A percentile compares a stretch with the other conserved stretches of the same genome.
phyloP scores from a whole-genome alignment of 2,329 filamentous ascomycete species.

The Alternaria arbusti region DNA sequence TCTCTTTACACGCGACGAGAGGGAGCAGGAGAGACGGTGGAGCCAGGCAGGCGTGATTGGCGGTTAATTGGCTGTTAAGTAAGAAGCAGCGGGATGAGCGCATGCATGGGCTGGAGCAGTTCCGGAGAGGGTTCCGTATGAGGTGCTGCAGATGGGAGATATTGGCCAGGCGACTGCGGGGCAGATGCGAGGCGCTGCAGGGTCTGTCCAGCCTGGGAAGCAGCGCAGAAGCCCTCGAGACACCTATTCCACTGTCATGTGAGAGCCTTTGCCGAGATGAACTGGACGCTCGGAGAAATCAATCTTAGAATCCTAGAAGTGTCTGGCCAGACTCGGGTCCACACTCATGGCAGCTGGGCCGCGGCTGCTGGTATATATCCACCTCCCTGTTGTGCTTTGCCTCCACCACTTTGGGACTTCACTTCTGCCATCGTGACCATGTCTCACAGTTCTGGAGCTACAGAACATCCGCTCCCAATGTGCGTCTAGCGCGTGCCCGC shows the following conservation, averaged over 20 bases:
- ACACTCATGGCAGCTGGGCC: not conserved
- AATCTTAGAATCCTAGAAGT: conserved; percentile 1
- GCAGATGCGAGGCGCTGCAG: conserved; percentile 25
- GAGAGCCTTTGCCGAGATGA: conserved; percentile 9
- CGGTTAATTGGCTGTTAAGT: conserved; percentile 23
- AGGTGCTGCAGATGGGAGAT: not conserved
- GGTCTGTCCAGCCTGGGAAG: conserved; percentile 20
- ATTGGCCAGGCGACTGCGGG: conserved; percentile 22
- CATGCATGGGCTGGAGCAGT: conserved; percentile 14
- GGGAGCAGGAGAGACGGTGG: not conserved
- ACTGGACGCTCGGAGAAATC: conserved; percentile 7
- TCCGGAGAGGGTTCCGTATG: conserved; percentile 24
- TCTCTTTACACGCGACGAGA: conserved; percentile 11
- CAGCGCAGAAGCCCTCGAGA: conserved; percentile 8
- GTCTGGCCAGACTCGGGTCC: not conserved
- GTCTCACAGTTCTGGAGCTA: not conserved
- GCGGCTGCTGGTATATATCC: not conserved
- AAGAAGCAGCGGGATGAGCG: conserved; percentile 22
- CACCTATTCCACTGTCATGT: conserved; percentile 13
- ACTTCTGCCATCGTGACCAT: conserved; percentile 12
- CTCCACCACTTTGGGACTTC: not conserved
- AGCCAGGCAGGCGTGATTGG: conserved; percentile 25
- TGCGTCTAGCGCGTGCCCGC: conserved; percentile 15
- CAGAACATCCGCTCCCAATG: not conserved
- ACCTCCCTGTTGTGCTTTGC: not conserved